Conservation (phyloP, 352 stramenopile genomes). For the Stramenopiles sp. region DNA sequence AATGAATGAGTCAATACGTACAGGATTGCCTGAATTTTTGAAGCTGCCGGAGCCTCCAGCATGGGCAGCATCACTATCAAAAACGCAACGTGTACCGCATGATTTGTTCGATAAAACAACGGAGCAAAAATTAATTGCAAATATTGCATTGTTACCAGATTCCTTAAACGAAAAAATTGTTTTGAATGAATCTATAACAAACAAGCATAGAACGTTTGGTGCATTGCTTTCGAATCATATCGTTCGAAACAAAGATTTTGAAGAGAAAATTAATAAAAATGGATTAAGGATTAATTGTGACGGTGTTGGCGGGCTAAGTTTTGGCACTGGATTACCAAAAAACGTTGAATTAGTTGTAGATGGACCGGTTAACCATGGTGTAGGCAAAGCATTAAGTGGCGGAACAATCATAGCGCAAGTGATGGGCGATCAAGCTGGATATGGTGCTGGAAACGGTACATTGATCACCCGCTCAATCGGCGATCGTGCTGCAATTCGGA, state of each 20-base stretch:
- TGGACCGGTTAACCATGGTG: not conserved
- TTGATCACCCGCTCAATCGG: not conserved
- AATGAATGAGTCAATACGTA: not conserved
- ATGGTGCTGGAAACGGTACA: not conserved
- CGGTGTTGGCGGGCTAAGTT: not conserved
- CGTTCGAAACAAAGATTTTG: not conserved
- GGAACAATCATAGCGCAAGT: not conserved
- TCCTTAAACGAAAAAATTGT: not conserved
- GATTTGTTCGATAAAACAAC: not conserved
- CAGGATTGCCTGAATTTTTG: not conserved
- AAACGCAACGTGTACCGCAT: not conserved
- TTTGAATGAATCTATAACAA: conserved; percentile 32
- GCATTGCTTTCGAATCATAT: conserved; percentile 82
- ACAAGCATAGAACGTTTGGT: conserved; percentile 74
- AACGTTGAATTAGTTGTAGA: not conserved
- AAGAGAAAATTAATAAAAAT: not conserved
- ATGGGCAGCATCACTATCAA: not conserved
- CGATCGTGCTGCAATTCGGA: not conserved
- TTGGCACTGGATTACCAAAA: not conserved
- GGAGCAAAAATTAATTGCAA: not conserved
- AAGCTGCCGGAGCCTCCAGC: not conserved
- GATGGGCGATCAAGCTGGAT: not conserved
- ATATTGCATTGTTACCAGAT: not conserved
- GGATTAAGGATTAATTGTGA: not conserved
- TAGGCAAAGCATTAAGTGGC: not conserved